phyloP scores from a whole-genome alignment of 345 rosid species.

The Corchorus olitorius region DNA sequence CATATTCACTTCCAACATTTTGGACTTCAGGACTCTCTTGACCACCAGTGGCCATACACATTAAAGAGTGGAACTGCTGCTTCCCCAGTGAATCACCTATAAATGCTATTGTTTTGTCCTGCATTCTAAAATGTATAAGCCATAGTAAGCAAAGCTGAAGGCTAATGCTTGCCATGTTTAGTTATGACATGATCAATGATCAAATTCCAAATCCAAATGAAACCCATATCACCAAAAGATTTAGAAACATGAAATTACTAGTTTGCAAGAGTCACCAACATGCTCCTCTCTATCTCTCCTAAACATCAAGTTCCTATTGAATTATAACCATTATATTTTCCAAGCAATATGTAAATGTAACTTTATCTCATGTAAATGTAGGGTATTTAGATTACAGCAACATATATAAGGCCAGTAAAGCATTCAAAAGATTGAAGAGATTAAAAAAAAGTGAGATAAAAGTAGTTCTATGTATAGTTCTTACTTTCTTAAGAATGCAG shows the following conservation, averaged over 20 bases:
- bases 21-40: constrained; percentile 42
- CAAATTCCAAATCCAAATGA: background rate
- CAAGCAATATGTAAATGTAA: too few relatives aligned
- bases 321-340: too few relatives aligned
- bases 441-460: background rate
- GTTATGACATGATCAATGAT: background rate
- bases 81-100: constrained; percentile 83
- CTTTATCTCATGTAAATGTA: too few relatives aligned
- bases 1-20: constrained; percentile 61
- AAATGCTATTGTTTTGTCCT: constrained; percentile 68
- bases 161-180: background rate
- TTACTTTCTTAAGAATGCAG: constrained; percentile 68
- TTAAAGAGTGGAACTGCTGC: constrained; percentile 77
- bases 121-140: constrained; percentile 50
- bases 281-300: background rate
- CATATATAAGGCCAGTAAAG: background rate
- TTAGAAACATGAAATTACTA: background rate
- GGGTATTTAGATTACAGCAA: background rate
- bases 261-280: background rate
- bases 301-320: too few relatives aligned
- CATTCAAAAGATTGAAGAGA: background rate
- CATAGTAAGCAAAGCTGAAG: background rate
- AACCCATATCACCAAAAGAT: background rate
- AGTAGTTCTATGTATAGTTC: background rate
- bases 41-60: constrained; percentile 81